Percentiles rank a stretch among this genome's conserved stretches.
These are phyloP conservation scores for Eragrostis curvula DNA, from an alignment of 176 grass and related monocot genomes.

Conservation along the genomic window DNA sequence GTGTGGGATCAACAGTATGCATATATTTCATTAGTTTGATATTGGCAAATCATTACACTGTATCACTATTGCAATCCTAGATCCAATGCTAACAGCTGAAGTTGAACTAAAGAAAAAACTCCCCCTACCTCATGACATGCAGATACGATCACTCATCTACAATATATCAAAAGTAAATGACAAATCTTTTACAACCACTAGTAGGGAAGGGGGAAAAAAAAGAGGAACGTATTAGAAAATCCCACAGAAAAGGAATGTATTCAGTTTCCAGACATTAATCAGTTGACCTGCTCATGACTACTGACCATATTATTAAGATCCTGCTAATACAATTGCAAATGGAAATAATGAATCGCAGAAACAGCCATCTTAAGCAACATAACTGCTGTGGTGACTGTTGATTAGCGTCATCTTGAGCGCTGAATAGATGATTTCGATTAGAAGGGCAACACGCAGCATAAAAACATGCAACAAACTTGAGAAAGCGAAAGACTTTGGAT, in stretches of 20 bases:
- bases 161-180: background rate
- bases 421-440: background rate
- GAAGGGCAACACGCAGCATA: background rate
- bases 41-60: background rate
- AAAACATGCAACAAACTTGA: background rate
- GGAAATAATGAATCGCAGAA: conserved; percentile 6
- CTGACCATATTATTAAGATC: conserved; percentile 8
- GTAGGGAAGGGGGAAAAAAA: background rate
- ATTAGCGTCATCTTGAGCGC: background rate
- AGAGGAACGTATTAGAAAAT: background rate
- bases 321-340: background rate
- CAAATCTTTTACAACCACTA: background rate
- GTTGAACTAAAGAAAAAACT: background rate
- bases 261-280: background rate
- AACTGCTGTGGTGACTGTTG: background rate
- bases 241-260: background rate
- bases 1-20: background rate
- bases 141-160: background rate
- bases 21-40: background rate
- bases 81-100: background rate
- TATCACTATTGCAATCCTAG: background rate
- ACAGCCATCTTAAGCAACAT: background rate
- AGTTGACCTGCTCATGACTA: background rate
- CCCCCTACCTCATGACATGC: background rate
- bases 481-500: background rate